Conservation (phyloP, 164 flowering plant species). For the Pachysandra terminalis region DNA sequence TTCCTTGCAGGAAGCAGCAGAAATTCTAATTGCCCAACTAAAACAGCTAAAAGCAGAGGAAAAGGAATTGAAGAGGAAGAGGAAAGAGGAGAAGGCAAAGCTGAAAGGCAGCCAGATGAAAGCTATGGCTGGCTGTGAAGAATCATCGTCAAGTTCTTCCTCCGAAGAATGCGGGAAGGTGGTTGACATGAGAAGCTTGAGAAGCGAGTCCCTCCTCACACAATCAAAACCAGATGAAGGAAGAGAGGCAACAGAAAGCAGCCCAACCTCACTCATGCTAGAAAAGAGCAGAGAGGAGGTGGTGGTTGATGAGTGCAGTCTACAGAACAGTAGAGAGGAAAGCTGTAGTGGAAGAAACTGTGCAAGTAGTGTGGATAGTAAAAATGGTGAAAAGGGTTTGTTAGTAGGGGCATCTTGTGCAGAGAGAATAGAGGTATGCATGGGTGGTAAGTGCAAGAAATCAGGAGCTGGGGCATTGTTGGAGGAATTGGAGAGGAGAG, state of each 20-base stretch:
- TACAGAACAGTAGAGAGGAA: constrained; percentile 3
- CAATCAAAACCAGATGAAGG: constrained; percentile 1
- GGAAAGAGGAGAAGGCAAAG: constrained; percentile 41
- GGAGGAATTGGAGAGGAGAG: constrained; percentile 46
- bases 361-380: no score
- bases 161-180: constrained; percentile 51
- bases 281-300: background rate
- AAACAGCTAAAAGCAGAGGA: constrained; percentile 45
- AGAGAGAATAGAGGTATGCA: constrained; percentile 72
- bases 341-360: constrained; percentile 5
- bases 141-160: constrained; percentile 33
- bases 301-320: background rate
- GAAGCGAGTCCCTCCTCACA: constrained; percentile 11
- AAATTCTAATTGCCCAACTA: constrained; percentile 35
- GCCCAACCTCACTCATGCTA: background rate
- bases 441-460: constrained; percentile 87
- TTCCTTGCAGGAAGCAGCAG: constrained; percentile 38
- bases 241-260: constrained; percentile 9
- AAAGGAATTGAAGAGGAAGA: constrained; percentile 44
- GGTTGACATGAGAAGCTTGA: constrained; percentile 36
- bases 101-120: constrained; percentile 21
- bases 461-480: constrained; percentile 57
- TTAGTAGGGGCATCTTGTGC: background rate
- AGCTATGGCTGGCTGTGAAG: constrained; percentile 8
- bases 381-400: no score